These are phyloP conservation scores for Elsinoe batatas DNA, from an alignment of 2,329 filamentous ascomycete genomes.

Conservation along the genomic window DNA sequence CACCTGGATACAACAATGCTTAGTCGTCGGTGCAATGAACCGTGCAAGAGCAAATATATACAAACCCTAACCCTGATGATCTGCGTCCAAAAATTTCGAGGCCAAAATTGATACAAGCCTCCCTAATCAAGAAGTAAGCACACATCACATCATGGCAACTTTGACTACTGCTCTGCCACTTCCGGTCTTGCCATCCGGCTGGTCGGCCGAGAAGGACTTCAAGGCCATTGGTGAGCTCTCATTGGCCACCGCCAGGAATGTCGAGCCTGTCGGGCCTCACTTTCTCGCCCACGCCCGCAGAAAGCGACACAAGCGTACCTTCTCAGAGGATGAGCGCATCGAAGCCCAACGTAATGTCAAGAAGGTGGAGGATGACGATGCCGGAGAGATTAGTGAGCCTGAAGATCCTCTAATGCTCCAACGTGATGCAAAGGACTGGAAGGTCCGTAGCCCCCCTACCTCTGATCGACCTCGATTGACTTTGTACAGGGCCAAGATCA, in stretches of 20 bases:
- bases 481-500: slow-evolving; percentile 75
- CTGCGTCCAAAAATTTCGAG: slow-evolving; percentile 9
- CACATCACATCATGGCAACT: slow-evolving; percentile 48
- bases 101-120: not conserved
- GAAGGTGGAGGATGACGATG: slow-evolving; percentile 87
- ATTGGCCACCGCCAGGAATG: slow-evolving; percentile 67
- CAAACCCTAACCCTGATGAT: slow-evolving; percentile 3
- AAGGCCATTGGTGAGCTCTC: slow-evolving; percentile 71
- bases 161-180: slow-evolving; percentile 56
- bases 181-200: slow-evolving; percentile 67
- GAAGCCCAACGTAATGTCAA: slow-evolving; percentile 91
- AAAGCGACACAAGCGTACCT: slow-evolving; percentile 88
- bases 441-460: slow-evolving; percentile 47
- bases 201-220: slow-evolving; percentile 86
- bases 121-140: not conserved
- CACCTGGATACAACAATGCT: not conserved
- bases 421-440: slow-evolving; percentile 98
- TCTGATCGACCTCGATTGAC: not conserved
- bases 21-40: not conserved
- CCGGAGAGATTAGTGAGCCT: slow-evolving; percentile 81
- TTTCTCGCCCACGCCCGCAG: slow-evolving; percentile 95
- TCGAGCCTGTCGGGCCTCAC: slow-evolving; percentile 94
- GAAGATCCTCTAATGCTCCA: slow-evolving; percentile 89
- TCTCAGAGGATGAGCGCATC: slow-evolving; percentile 96
- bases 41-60: not conserved